These are phyloP conservation scores for Candida pseudofarinosa DNA, from an alignment of 805 yeast genomes.

Conservation along the genomic window DNA sequence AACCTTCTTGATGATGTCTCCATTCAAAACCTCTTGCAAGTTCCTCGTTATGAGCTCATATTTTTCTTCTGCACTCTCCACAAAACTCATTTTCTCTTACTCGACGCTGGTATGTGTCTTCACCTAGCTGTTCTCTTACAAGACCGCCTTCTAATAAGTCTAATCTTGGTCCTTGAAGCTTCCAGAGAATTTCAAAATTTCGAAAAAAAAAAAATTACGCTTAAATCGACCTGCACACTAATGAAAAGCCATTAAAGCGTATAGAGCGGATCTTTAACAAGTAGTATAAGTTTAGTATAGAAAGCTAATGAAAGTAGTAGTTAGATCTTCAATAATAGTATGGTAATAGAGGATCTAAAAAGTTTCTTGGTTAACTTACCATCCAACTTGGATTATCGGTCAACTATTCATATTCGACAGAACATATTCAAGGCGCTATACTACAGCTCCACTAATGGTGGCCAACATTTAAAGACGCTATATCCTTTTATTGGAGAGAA, in stretches of 20 bases:
- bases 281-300: not conserved
- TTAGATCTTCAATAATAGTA: constrained; percentile 1
- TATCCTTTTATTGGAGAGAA: constrained; percentile 27
- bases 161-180: not conserved
- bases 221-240: not conserved
- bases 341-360: constrained; percentile 21
- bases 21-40: constrained; percentile 88
- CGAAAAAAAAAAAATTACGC: not conserved
- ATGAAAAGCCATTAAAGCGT: not conserved
- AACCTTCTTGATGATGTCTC: constrained; percentile 79
- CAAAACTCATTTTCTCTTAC: constrained; percentile 15
- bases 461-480: constrained; percentile 26
- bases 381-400: constrained; percentile 9
- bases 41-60: constrained; percentile 75
- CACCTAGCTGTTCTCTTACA: no score
- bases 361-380: constrained; percentile 26
- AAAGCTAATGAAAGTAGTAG: not conserved
- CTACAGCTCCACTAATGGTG: constrained; percentile 34
- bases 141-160: no score
- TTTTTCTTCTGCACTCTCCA: constrained; percentile 55
- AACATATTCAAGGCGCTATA: constrained; percentile 27
- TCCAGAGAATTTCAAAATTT: not conserved
- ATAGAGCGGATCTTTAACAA: constrained; percentile 1
- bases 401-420: constrained; percentile 11
- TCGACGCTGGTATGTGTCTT: no score